Evolutionary conservation across 179 eudicot species (phyloP).

Genomic region (Heliamphora pulchella): DNA sequence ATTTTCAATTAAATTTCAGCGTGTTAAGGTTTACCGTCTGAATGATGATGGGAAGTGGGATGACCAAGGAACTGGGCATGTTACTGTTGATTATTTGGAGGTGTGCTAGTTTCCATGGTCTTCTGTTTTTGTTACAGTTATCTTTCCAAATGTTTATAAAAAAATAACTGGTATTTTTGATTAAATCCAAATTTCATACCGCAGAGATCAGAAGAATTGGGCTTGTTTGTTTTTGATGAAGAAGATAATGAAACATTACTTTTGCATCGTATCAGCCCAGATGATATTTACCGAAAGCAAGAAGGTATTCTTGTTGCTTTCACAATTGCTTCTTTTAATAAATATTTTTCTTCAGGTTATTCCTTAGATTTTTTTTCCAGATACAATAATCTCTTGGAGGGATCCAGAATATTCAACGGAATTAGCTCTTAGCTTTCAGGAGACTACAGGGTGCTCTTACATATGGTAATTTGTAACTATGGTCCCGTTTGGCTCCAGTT

Average conservation of each 20-base stretch:
- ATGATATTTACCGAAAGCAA: conserved; percentile 88
- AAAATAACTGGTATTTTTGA: not conserved
- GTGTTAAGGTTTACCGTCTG: conserved; percentile 87
- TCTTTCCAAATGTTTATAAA: not conserved
- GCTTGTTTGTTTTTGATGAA: conserved; percentile 80
- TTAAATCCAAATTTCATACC: not conserved
- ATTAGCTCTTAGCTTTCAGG: conserved; percentile 98
- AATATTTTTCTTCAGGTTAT: not conserved
- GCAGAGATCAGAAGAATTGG: conserved; percentile 86
- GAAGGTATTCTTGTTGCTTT: conserved; percentile 51
- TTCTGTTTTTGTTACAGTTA: not conserved
- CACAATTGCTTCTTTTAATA: not conserved
- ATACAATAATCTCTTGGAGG: conserved; percentile 96
- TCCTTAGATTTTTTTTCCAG: conserved; percentile 29
- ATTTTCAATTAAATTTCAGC: conserved; percentile 33
- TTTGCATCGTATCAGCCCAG: conserved; percentile 68
- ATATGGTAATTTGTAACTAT: conserved; percentile 50
- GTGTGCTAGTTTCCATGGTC: conserved; percentile 28
- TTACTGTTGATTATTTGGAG: conserved; percentile 90
- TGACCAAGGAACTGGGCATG: conserved; percentile 99
- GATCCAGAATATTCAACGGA: conserved; percentile 85
- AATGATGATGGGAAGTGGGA: conserved; percentile 97
- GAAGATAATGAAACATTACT: conserved; percentile 86
- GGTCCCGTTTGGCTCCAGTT: no score
- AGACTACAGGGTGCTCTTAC: conserved; percentile 81